Conservation (phyloP, 2,329 filamentous ascomycete genomes). For the Cytospora piceicola region DNA sequence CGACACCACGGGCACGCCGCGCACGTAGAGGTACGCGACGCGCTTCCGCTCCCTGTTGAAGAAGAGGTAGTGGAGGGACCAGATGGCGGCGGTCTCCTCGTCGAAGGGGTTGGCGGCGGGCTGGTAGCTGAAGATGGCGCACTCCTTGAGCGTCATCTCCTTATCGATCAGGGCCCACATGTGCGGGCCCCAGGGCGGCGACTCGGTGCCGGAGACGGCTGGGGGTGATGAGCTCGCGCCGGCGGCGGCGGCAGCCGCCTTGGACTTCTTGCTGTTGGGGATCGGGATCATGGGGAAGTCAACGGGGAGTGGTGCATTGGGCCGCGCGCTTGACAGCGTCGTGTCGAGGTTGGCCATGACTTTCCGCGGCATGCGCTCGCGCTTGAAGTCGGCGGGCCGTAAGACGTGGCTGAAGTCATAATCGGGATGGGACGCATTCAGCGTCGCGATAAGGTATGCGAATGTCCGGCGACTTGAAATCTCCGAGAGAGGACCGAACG, state of each 20-base stretch:
- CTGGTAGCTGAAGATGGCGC: conserved; percentile 85
- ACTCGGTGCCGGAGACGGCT: conserved; percentile 30
- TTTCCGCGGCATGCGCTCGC: conserved; percentile 76
- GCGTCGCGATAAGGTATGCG: conserved; percentile 92
- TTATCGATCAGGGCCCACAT: conserved; percentile 94
- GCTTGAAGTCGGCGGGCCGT: conserved; percentile 85
- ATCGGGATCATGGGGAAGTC: conserved; percentile 50
- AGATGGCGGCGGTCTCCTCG: conserved; percentile 90
- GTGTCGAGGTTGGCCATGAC: conserved; percentile 89
- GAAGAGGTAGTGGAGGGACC: conserved; percentile 96
- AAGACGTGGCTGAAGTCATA: conserved; percentile 97
- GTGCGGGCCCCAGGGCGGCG: conserved; percentile 77
- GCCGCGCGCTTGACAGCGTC: conserved; percentile 83
- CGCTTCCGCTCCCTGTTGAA: conserved; percentile 93
- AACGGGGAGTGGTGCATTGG: conserved; percentile 50
- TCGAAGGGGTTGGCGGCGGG: conserved; percentile 90
- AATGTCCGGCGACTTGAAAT: conserved; percentile 88
- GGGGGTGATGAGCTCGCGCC: conserved; percentile 51
- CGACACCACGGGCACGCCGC: conserved; percentile 79
- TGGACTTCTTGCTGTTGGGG: conserved; percentile 43
- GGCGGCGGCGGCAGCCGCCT: conserved; percentile 45
- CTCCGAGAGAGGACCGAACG: conserved; percentile 89
- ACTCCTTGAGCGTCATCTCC: conserved; percentile 90
- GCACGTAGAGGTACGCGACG: conserved; percentile 90
- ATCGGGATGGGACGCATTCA: conserved; percentile 94